Base-by-base conservation (phyloP, 2,329 filamentous ascomycete genomes). In the Orbilia quercus region DNA sequence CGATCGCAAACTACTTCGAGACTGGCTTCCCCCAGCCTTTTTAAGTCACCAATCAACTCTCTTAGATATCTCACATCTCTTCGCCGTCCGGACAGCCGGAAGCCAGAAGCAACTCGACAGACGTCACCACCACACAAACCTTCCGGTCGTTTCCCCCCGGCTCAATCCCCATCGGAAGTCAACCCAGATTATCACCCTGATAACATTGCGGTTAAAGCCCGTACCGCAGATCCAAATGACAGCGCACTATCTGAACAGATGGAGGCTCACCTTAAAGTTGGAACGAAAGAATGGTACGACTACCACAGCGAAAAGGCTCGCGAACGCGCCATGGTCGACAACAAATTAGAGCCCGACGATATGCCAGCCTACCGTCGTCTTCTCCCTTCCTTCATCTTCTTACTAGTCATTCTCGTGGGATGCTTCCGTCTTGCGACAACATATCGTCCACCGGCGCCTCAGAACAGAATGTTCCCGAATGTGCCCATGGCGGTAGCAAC, bases 401-500 rank as follows among this genome's bases (percentile, higher is more conserved):
- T 79, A 7, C 53, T 82, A 14, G 65, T 76, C 6, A 75, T 79
- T n/a, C 64, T 82, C 9, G 76, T 59, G 28, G 75, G 77, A 28
- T 79, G 77, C 51, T 73, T 77, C 59, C 78, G 78, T 69, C 77
- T 81, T 34, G 76, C 79, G 38, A 75, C 79, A 11, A 79, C 78
- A 28, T 83, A 84, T 67, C 85, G 86, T 5, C 84, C 84, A 9
- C 81, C 82, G 76, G 79, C 82, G 28, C 77, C 77, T 2, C 78
- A 83, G 65, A 79, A 79, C 6, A 82, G 89, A 53, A 76, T 90
- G 38, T 86, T 85, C 78, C 87, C 86, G 1, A 85, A 88, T 42
- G 80, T 89, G 1, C 85, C 88, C 0, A 86, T 88, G 1, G 84
- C 88, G 12, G 83, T 85, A 1, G 87, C 88, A 11, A 91, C 91